Evolutionary conservation across 257 asterid species (phyloP).

Genomic region (Fraxinus anomala): DNA sequence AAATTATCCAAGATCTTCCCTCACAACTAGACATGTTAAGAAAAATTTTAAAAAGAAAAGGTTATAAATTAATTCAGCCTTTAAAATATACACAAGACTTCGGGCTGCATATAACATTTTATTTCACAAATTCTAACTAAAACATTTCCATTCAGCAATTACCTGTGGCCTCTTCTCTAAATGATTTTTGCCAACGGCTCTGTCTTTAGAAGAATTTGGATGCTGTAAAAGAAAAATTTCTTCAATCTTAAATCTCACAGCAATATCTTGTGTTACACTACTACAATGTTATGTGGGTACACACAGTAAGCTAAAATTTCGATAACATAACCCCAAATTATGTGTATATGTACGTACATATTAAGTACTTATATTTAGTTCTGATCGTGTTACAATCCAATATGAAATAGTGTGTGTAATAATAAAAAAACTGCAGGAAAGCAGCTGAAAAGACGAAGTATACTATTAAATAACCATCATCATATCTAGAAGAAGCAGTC

Average conservation of each 20-base stretch:
- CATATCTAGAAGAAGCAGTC: neutral
- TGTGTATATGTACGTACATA: too few relatives aligned
- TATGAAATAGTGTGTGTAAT: neutral
- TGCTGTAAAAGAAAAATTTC: constrained; percentile 50
- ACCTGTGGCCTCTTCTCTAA: constrained; percentile 71
- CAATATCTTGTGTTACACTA: constrained; percentile 1
- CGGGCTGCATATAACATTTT: neutral
- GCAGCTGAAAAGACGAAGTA: neutral
- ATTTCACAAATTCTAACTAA: constrained; percentile 15
- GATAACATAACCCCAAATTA: neutral
- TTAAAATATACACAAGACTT: constrained; percentile 14
- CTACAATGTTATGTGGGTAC: neutral
- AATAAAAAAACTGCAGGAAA: neutral
- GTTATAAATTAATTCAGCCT: neutral
- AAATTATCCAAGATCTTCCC: neutral
- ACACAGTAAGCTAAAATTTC: neutral
- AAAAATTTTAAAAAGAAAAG: neutral
- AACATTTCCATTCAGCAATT: constrained; percentile 20
- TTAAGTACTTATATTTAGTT: neutral
- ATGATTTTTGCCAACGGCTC: constrained; percentile 48
- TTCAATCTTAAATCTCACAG: neutral
- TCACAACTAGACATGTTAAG: neutral
- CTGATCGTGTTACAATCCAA: neutral
- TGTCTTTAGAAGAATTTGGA: constrained; percentile 72
- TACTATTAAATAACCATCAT: neutral